Evolutionary conservation across 352 stramenopile species (phyloP).

Genomic region (Pythium scleroteichum): DNA sequence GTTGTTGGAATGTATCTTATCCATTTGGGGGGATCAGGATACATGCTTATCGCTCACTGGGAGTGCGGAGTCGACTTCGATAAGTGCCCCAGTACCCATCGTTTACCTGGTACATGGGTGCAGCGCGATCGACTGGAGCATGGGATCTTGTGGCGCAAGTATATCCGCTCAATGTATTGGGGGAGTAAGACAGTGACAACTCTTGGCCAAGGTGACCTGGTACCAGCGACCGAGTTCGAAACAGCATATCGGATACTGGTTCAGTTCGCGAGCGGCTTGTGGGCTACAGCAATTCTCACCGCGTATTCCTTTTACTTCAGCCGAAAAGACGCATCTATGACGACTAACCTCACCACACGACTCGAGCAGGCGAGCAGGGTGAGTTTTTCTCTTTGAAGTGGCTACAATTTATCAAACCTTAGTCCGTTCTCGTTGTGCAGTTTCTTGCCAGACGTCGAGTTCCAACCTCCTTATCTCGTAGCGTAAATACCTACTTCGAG

Average conservation of each 20-base stretch:
- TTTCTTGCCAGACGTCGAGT: conserved; percentile 50
- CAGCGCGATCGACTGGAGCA: conserved; percentile 58
- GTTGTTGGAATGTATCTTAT: conserved; percentile 54
- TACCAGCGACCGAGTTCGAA: conserved; percentile 54
- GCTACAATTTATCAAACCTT: too few species aligned
- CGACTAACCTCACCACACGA: conserved; percentile 63
- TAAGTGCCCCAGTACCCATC: conserved; percentile 17
- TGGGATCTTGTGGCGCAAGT: conserved; percentile 45
- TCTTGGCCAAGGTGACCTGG: conserved; percentile 65
- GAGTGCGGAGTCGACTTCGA: conserved; percentile 26
- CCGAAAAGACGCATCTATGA: conserved; percentile 59
- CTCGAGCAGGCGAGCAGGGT: conserved; percentile 52
- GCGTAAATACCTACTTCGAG: conserved; percentile 61
- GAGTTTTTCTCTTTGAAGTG: too few species aligned
- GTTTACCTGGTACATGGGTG: conserved; percentile 49
- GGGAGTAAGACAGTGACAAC: conserved; percentile 72
- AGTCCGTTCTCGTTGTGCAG: conserved; percentile 25
- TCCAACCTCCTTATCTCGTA: conserved; percentile 24
- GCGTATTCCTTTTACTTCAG: conserved; percentile 78
- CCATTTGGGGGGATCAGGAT: conserved; percentile 52
- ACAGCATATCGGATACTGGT: conserved; percentile 62
- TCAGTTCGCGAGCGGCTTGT: conserved; percentile 62
- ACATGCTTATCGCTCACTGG: conserved; percentile 58
- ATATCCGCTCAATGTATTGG: conserved; percentile 67
- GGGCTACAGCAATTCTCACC: conserved; percentile 67